A percentile compares a stretch with the other conserved stretches of the same genome.
Conservation (phyloP, 164 flowering plant genomes). For the Warburgia ugandensis region DNA sequence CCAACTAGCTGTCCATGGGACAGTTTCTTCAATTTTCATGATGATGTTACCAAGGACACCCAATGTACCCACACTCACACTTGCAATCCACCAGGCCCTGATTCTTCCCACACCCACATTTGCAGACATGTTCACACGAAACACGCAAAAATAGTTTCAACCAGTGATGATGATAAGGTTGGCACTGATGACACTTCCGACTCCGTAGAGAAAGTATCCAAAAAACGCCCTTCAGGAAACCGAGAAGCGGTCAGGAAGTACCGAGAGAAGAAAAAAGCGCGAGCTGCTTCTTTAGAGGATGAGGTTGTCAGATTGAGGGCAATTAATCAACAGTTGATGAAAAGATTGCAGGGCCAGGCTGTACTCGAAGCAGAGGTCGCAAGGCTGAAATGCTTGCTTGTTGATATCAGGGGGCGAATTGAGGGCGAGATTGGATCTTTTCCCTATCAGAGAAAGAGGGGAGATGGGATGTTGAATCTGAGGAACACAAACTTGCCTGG, state of each 20-base stretch:
- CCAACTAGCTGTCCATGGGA: constrained; percentile 60
- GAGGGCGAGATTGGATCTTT: constrained; percentile 97
- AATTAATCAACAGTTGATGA: constrained; percentile 72
- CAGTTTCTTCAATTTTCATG: constrained; percentile 55
- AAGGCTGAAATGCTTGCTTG: constrained; percentile 90
- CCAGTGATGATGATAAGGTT: constrained; percentile 41
- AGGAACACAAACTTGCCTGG: constrained; percentile 24
- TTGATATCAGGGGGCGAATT: constrained; percentile 90
- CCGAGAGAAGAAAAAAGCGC: constrained; percentile 91
- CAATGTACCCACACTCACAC: constrained; percentile 94
- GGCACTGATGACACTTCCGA: constrained; percentile 74
- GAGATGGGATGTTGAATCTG: constrained; percentile 16
- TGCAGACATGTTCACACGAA: constrained; percentile 94
- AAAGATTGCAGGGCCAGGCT: constrained; percentile 84
- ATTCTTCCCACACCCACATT: constrained; percentile 82
- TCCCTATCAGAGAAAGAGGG: constrained; percentile 61
- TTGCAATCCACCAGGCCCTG: constrained; percentile 96
- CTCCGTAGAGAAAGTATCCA: constrained; percentile 48
- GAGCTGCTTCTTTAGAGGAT: constrained; percentile 81
- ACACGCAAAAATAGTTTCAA: constrained; percentile 69
- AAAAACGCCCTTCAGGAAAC: constrained; percentile 74
- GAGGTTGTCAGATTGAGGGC: constrained; percentile 66
- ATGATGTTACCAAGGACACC: constrained; percentile 60
- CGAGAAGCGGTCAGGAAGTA: constrained; percentile 95
- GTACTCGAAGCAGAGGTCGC: constrained; percentile 79